A percentile compares a stretch with the other conserved stretches of the same genome.
These are phyloP conservation scores for Colletotrichum liaoningense DNA, from an alignment of 2,329 filamentous ascomycete species.

Conservation along the genomic window DNA sequence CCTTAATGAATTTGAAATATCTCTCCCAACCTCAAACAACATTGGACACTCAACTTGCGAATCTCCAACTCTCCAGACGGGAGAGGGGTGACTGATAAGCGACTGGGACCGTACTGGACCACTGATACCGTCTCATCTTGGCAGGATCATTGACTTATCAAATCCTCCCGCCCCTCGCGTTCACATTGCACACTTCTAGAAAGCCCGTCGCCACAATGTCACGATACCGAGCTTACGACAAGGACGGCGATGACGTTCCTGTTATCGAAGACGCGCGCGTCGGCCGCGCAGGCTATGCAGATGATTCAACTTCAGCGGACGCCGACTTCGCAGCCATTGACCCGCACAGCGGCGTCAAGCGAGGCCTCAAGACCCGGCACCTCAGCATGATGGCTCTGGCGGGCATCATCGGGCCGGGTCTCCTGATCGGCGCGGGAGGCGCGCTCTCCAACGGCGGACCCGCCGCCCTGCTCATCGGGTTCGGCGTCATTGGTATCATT, in stretches of 20 bases:
- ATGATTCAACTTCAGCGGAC: conserved; percentile 45
- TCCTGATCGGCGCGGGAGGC: conserved; percentile 78
- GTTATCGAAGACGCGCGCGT: conserved; percentile 11
- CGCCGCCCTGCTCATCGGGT: conserved; percentile 78
- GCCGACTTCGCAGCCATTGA: conserved; percentile 62
- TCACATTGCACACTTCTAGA: neutral
- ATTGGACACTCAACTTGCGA: neutral
- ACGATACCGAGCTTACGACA: conserved; percentile 29
- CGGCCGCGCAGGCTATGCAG: neutral
- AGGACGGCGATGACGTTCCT: conserved; percentile 20
- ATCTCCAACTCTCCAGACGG: neutral
- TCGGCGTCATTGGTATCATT: conserved; percentile 77
- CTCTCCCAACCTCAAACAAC: neutral
- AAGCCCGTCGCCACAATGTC: conserved; percentile 8
- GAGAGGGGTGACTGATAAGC: neutral
- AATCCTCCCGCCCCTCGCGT: neutral
- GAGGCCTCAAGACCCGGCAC: conserved; percentile 76
- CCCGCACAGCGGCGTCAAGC: conserved; percentile 73
- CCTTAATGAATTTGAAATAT: neutral
- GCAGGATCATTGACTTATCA: neutral
- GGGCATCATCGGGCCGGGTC: conserved; percentile 74
- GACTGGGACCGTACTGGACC: neutral
- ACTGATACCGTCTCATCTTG: neutral
- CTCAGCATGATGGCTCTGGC: conserved; percentile 74
- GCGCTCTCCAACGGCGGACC: conserved; percentile 77